Conservation (phyloP, 805 yeast genomes). For the Kodamaea jinghongensis region DNA sequence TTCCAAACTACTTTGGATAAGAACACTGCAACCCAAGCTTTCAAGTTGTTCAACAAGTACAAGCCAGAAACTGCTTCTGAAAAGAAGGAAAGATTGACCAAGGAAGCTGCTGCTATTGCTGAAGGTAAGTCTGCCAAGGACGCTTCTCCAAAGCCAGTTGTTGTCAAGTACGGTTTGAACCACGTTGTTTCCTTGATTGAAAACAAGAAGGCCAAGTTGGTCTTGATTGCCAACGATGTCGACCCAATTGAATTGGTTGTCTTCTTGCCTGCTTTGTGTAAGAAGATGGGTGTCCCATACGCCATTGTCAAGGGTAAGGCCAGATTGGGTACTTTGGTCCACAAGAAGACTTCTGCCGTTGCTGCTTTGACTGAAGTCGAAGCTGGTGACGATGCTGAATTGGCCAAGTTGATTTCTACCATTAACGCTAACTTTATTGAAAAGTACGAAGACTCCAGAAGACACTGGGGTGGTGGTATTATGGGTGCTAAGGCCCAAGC, state of each 20-base stretch:
- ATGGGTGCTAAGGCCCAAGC: constrained; percentile 92
- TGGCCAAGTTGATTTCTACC: constrained; percentile 89
- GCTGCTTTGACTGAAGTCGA: constrained; percentile 96
- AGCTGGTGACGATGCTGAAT: constrained; percentile 91
- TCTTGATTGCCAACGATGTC: constrained; percentile 96
- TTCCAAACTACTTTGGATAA: constrained; percentile 95
- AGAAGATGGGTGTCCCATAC: constrained; percentile 96
- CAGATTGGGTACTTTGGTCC: constrained; percentile 60
- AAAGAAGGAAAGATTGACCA: constrained; percentile 98
- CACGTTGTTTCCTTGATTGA: constrained; percentile 96
- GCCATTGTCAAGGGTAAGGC: constrained; percentile 46
- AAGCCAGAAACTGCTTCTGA: constrained; percentile 97
- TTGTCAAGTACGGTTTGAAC: constrained; percentile 97
- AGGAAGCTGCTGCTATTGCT: constrained; percentile 98
- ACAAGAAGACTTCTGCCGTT: constrained; percentile 95
- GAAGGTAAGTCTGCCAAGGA: constrained; percentile 97
- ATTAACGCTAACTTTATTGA: constrained; percentile 90
- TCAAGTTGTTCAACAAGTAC: constrained; percentile 98
- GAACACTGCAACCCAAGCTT: constrained; percentile 96
- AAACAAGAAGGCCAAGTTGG: constrained; percentile 98
- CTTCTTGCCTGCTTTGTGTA: constrained; percentile 97
- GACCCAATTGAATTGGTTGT: constrained; percentile 98
- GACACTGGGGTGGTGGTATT: constrained; percentile 99
- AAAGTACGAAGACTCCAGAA: constrained; percentile 93
- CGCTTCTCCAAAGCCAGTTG: constrained; percentile 94